A percentile compares a stretch with the other conserved stretches of the same genome.
Evolutionary conservation across 345 rosid genomes (phyloP).

Genomic region (Eucalyptus tenuipes): DNA sequence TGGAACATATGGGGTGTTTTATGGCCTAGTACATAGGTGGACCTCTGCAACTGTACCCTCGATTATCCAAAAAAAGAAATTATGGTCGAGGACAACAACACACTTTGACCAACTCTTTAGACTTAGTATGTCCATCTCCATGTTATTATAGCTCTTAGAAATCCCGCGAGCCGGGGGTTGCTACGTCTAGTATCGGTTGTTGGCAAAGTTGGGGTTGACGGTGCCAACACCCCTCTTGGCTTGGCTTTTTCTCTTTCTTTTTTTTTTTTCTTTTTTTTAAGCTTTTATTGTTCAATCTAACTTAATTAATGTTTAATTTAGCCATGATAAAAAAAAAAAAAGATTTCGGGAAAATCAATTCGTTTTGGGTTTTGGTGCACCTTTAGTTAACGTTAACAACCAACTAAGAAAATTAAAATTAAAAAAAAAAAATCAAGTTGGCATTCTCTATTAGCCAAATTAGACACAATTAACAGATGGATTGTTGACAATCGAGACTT

Average conservation of each 20-base stretch:
- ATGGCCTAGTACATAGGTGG: background rate
- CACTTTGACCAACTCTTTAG: background rate
- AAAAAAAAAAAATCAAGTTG: background rate
- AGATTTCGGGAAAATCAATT: background rate
- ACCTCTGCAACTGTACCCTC: background rate
- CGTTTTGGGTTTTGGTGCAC: background rate
- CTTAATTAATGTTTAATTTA: background rate
- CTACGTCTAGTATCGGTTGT: background rate
- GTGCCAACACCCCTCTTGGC: background rate
- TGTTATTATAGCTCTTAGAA: background rate
- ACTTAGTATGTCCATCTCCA: background rate
- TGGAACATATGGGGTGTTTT: background rate
- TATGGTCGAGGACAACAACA: background rate
- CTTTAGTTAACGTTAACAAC: background rate
- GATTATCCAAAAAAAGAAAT: background rate
- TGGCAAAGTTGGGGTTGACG: background rate
- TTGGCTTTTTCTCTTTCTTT: background rate
- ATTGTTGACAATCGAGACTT: background rate
- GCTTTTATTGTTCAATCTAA: background rate
- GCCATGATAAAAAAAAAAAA: background rate
- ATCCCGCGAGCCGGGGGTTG: background rate
- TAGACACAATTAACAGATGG: background rate
- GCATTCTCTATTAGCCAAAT: background rate
- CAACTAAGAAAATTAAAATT: background rate
- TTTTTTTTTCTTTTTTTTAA: too few relatives aligned